Evolutionary conservation across 2,329 filamentous ascomycete species (phyloP).

Genomic region (Incumbomyces delicatus): DNA sequence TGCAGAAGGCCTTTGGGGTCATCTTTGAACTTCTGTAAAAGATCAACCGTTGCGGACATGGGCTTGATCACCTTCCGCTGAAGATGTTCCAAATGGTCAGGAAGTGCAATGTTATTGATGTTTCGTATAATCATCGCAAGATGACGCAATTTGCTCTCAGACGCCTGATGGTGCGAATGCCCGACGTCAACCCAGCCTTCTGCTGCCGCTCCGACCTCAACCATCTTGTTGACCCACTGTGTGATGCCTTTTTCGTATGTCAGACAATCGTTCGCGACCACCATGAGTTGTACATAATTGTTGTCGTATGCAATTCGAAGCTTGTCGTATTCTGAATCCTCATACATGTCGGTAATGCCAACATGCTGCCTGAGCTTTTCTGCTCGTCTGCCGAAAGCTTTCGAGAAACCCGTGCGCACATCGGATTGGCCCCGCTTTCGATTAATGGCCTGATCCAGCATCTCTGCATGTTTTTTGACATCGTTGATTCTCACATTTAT

Average conservation of each 20-base stretch:
- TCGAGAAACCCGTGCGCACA: slow-evolving; percentile 71
- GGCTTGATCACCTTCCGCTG: slow-evolving; percentile 8
- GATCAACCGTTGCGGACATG: slow-evolving; percentile 11
- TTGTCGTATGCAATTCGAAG: slow-evolving; percentile 81
- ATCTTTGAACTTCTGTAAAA: slow-evolving; percentile 18
- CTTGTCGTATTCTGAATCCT: slow-evolving; percentile 72
- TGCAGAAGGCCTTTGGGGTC: slow-evolving; percentile 76
- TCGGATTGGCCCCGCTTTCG: slow-evolving; percentile 83
- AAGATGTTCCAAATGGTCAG: slow-evolving; percentile 61
- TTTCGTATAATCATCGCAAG: slow-evolving; percentile 83
- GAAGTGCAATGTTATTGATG: slow-evolving; percentile 69
- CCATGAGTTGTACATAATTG: slow-evolving; percentile 83
- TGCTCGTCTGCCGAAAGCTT: slow-evolving; percentile 79
- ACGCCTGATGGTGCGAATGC: slow-evolving; percentile 65
- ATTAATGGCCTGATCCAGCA: slow-evolving; percentile 77
- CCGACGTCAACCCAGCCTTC: slow-evolving; percentile 65
- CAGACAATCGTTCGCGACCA: slow-evolving; percentile 88
- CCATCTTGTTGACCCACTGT: slow-evolving; percentile 69
- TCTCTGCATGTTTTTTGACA: slow-evolving; percentile 86
- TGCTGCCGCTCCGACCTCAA: slow-evolving; percentile 70
- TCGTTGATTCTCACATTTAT: slow-evolving; percentile 71
- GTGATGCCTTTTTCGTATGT: slow-evolving; percentile 77
- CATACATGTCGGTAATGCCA: slow-evolving; percentile 54
- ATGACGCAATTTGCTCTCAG: slow-evolving; percentile 89
- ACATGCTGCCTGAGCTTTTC: slow-evolving; percentile 72